Conservation (phyloP, 2,329 filamentous ascomycete genomes). For the Ophiognomonia clavigignenti-juglandacearum region DNA sequence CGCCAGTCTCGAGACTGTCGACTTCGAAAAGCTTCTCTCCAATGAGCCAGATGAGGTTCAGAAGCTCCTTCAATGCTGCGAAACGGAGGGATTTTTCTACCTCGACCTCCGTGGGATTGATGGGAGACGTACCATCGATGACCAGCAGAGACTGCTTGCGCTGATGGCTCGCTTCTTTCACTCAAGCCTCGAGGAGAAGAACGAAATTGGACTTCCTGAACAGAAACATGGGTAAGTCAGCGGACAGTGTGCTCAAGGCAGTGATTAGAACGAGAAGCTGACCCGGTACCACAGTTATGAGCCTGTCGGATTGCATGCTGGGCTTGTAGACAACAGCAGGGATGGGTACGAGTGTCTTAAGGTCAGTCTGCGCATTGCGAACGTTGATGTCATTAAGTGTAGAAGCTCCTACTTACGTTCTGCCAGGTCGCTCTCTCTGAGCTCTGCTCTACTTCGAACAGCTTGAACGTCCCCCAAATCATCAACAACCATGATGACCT, state of each 20-base stretch:
- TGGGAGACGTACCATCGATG: constrained; percentile 46
- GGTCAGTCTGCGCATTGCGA: constrained; percentile 19
- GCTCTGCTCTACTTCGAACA: constrained; percentile 39
- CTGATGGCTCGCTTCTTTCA: constrained; percentile 54
- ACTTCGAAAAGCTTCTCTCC: constrained; percentile 47
- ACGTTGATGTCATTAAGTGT: background rate
- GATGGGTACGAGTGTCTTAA: constrained; percentile 52
- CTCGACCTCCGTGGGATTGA: constrained; percentile 49
- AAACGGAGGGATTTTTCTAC: constrained; percentile 51
- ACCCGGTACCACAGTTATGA: constrained; percentile 36
- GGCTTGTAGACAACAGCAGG: constrained; percentile 41
- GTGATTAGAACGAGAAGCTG: constrained; percentile 5
- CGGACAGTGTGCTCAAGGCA: background rate
- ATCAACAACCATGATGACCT: constrained; percentile 45
- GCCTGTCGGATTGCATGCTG: constrained; percentile 43
- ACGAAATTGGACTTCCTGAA: constrained; percentile 49
- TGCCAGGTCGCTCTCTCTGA: constrained; percentile 32
- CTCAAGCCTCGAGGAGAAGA: constrained; percentile 48
- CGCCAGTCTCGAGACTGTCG: constrained; percentile 34
- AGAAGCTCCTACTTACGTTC: too few relatives aligned
- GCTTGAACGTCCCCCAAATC: constrained; percentile 38
- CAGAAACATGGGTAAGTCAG: constrained; percentile 43
- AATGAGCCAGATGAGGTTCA: constrained; percentile 50
- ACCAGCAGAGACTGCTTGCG: constrained; percentile 46
- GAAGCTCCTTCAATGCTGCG: constrained; percentile 43